Base-by-base conservation (phyloP, 2,329 filamentous ascomycete genomes). In the Bipolaris gigantea region DNA sequence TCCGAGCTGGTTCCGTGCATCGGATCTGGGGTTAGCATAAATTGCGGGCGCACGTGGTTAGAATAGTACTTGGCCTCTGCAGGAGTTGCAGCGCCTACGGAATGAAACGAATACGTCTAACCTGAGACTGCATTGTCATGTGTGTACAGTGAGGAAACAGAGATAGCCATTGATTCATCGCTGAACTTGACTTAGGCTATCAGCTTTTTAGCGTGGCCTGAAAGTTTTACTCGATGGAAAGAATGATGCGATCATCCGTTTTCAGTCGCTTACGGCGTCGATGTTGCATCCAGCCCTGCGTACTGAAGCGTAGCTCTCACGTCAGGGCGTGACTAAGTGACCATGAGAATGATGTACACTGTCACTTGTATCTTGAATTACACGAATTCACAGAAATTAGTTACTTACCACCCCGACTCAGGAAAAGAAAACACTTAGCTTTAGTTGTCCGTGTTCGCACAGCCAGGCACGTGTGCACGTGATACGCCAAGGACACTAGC, bases 401-500 rank as follows among this genome's bases (percentile, higher is more conserved):
- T 30, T 2, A 11, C 27, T 19, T 32, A 32, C 8, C 5, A 34
- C 33, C 18, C 2, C 19, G 19, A 19, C 9, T 42, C 10, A 6
- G 18, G 15, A 27, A 27, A 6, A 21, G n/a, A 19, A 25, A 11
- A 18, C 7, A 25, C 11, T 11, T 13, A 23, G 15, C 19, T 21
- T n/a, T 15, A 15, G 21, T 40, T 39, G 4, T 13, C 36, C 13
- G 13, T 19, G n/a, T 19, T 30, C 40, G 9, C 27, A 2, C 11
- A 21, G n/a, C 7, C 13, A 16, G n/a, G 35, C 13, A 18, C 36
- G 19, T 19, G 13, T 19, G 50, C 57, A 59, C 57, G 58, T 56
- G 55, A 53, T 5, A 2, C 18, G 38, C 56, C 45, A 50, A 50
- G 51, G 6, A 25, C 19, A 23, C 43, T 50, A 55, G 57, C 54